Conservation (phyloP, 305 asterid genomes). For the Withania somnifera region DNA sequence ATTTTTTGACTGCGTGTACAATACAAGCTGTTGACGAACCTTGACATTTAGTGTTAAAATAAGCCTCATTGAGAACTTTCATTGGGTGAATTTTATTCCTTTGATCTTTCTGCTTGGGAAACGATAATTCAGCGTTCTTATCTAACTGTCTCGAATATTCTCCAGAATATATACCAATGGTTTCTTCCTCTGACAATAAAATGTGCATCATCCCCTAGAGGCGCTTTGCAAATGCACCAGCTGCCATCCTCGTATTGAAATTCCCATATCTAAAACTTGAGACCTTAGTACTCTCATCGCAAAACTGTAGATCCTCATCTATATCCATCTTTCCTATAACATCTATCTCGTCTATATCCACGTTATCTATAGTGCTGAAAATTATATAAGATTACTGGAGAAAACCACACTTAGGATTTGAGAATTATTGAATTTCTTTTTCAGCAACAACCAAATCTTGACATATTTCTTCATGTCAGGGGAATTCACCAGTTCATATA, state of each 20-base stretch:
- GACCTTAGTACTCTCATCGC: neutral
- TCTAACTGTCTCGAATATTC: conserved; percentile 12
- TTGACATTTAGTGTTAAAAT: neutral
- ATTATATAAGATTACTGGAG: neutral
- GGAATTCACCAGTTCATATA: neutral
- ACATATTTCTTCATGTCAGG: neutral
- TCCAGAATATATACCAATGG: conserved; percentile 27
- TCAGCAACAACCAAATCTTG: neutral
- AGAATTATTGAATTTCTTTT: neutral
- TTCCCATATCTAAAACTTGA: neutral
- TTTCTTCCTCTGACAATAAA: conserved; percentile 11
- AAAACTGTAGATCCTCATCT: neutral
- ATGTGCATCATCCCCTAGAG: conserved; percentile 35
- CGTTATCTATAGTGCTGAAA: neutral
- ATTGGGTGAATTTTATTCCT: neutral
- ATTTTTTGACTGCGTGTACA: neutral
- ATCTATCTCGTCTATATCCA: neutral
- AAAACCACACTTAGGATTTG: neutral
- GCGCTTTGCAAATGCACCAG: conserved; percentile 8
- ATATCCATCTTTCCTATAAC: neutral
- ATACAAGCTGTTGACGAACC: neutral
- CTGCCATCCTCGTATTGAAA: conserved; percentile 2
- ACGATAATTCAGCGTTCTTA: neutral
- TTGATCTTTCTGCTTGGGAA: neutral
- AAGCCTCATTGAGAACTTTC: neutral